phyloP scores from a whole-genome alignment of 495 filamentous ascomycete species.

The Chaetomidium leptoderma region DNA sequence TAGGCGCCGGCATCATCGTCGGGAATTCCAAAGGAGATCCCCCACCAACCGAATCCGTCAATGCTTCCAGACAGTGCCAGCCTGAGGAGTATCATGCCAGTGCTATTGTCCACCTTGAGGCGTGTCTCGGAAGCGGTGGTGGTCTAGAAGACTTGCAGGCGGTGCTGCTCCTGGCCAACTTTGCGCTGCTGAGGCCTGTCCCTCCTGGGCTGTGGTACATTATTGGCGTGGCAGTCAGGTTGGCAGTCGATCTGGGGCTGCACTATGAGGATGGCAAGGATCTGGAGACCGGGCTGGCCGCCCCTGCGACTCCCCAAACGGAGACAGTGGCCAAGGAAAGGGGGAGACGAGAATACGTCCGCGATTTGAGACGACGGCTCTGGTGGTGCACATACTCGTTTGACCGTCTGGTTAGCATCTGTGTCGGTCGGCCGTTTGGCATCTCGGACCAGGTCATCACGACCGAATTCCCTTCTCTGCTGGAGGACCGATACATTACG shows the following conservation, averaged over 20 bases:
- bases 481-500: constrained; percentile 90
- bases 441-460: constrained; percentile 93
- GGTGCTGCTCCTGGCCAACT: constrained; percentile 82
- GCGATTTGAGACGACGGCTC: constrained; percentile 78
- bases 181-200: constrained; percentile 84
- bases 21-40: constrained; percentile 46
- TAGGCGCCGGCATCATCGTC: constrained; percentile 88
- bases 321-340: constrained; percentile 46
- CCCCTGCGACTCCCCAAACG: constrained; percentile 21
- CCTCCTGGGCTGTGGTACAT: constrained; percentile 97
- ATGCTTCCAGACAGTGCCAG: constrained; percentile 60
- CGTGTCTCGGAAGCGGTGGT: constrained; percentile 72
- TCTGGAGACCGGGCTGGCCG: constrained; percentile 37
- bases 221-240: constrained; percentile 81
- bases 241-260: constrained; percentile 87
- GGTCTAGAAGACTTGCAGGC: constrained; percentile 91
- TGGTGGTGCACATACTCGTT: constrained; percentile 98
- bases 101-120: constrained; percentile 85
- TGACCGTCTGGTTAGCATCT: constrained; percentile 85
- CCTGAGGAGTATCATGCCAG: constrained; percentile 95
- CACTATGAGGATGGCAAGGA: constrained; percentile 88
- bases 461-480: constrained; percentile 81
- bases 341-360: constrained; percentile 77
- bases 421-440: constrained; percentile 88
- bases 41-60: constrained; percentile 18